phyloP scores from a whole-genome alignment of 352 stramenopile genomes.

The Phytopythium mirpurense region DNA sequence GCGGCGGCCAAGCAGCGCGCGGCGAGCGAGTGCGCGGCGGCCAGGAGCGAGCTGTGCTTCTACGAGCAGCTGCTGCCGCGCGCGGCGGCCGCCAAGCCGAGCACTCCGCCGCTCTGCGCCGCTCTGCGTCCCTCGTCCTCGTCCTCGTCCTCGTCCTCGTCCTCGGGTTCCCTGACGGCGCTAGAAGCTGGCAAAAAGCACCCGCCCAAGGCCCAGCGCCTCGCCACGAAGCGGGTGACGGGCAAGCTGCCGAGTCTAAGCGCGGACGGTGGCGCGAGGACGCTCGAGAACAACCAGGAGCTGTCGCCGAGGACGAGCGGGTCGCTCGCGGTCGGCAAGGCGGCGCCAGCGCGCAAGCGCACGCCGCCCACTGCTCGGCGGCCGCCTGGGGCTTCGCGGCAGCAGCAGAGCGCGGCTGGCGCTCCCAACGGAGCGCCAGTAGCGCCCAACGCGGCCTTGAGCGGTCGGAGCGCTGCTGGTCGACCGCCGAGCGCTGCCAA shows the following conservation, averaged over 20 bases:
- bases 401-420: no score
- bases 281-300: constrained; percentile 23
- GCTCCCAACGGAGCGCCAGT: no score
- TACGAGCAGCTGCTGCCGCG: constrained; percentile 47
- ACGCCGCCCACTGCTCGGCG: not conserved
- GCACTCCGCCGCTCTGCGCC: not conserved
- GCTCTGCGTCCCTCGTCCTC: not conserved
- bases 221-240: not conserved
- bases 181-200: not conserved
- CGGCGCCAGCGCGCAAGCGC: not conserved
- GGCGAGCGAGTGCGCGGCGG: constrained; percentile 21
- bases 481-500: not conserved
- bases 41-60: constrained; percentile 48
- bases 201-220: constrained; percentile 1
- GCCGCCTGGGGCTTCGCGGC: no score
- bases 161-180: no score
- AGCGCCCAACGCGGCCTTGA: no score
- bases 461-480: not conserved
- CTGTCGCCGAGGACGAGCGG: constrained; percentile 12
- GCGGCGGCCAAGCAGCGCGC: constrained; percentile 32
- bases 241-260: constrained; percentile 6
- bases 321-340: not conserved
- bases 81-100: constrained; percentile 6
- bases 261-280: not conserved
- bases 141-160: not conserved